Base-by-base conservation (phyloP, 768 basidiomycete species). In the Boletus sp. region DNA sequence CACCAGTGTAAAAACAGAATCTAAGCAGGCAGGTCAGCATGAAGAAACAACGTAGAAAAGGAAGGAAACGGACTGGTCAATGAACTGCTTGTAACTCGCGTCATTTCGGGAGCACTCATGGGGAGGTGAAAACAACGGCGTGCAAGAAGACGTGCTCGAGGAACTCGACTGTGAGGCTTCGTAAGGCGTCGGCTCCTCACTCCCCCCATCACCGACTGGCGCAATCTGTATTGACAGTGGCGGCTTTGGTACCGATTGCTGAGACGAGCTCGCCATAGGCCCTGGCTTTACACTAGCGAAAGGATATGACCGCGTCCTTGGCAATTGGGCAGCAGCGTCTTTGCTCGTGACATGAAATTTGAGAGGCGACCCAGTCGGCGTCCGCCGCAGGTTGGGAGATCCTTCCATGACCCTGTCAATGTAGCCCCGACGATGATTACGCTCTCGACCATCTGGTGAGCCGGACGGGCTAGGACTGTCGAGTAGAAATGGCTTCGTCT, bases 1-100 rank as follows among this genome's bases (percentile, higher is more conserved):
- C 63, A 1, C 90, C 90, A 3, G 90, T 91, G 72, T 82, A 92
- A 73, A 91, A 92, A 75, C 90, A 92, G 71, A 87, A 91, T 63
- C 90, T 92, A 52, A 12, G 41, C 60, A 20, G 6, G 41, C 17
- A 51, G 7, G 8, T 73, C 42, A 67, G 20, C 30, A 42, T 11
- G 3, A 14, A 9, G 1, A 20, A 6, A 40, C 14, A 4, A 37
- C 7, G 5, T 7, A 30, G n/a, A 41, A 10, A 29, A n/a, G 3
- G 1, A 42, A 47, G 33, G 14, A 32, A 15, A 78, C 83, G 46
- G 63, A 89, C 89, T 77, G 83, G 71, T 83, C 82, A 56, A 91
- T 67, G 57, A 91, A 83, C 56, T 82, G 78, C 57, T 76, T 77
- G 66, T 90, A 89, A 59, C 77, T 77, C 58, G 79, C 77, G 24